Percentiles rank a stretch among this genome's conserved stretches.
Conservation (phyloP, 1,284 basidiomycete species). For the Tilletiaria anomala region DNA sequence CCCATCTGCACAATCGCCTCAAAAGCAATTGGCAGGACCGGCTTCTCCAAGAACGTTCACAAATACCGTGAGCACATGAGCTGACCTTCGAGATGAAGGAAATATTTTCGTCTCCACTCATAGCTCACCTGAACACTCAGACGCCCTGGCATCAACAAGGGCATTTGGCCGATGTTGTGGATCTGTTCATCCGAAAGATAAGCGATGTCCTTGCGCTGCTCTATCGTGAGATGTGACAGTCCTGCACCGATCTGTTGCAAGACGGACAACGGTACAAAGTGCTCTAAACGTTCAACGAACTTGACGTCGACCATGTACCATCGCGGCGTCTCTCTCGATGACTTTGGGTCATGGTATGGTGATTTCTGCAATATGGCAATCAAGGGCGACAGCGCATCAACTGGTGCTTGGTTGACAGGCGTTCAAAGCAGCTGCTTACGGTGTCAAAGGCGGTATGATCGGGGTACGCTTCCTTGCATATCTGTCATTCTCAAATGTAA, state of each 20-base stretch:
- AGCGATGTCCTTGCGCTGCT: conserved; percentile 47
- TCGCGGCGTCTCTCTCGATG: conserved; percentile 57
- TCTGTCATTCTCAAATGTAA: conserved; percentile 27
- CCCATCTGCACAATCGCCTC: too few species aligned
- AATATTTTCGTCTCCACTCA: too few species aligned
- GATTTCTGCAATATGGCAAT: conserved; percentile 44
- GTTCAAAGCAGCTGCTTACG: conserved; percentile 19
- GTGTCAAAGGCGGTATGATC: conserved; percentile 18
- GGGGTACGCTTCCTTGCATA: conserved; percentile 12
- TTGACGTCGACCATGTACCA: conserved; percentile 75
- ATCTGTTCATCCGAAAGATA: conserved; percentile 38
- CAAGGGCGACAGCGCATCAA: background rate
- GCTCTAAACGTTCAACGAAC: conserved; percentile 53
- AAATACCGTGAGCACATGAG: too few species aligned
- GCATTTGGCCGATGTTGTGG: conserved; percentile 52
- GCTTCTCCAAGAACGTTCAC: too few species aligned
- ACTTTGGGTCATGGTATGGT: conserved; percentile 83
- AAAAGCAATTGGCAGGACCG: too few species aligned
- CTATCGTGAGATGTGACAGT: conserved; percentile 51
- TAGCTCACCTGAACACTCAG: conserved; percentile 67
- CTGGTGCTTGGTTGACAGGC: conserved; percentile 3
- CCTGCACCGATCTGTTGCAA: background rate
- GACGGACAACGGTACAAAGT: conserved; percentile 65
- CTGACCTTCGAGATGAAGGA: too few species aligned
- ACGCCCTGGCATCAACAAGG: conserved; percentile 65